Percentiles rank a stretch among this genome's conserved stretches.
Conservation (phyloP, 768 basidiomycete species). For the Collybia mongolica region DNA sequence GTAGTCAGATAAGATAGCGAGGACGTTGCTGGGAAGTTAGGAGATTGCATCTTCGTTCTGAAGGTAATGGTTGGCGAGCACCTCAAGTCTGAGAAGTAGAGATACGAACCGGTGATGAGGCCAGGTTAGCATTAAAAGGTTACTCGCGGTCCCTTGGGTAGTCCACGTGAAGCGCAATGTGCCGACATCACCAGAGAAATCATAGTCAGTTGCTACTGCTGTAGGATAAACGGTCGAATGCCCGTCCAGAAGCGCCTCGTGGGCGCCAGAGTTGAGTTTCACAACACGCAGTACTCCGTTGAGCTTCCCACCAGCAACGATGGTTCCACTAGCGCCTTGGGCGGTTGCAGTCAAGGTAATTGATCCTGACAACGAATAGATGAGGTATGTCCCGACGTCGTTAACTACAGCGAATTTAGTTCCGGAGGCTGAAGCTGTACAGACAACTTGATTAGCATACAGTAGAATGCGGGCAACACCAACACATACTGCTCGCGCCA, state of each 20-base stretch:
- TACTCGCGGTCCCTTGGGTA: conserved; percentile 23
- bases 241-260: conserved; percentile 25
- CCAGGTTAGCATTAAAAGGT: conserved; percentile 32
- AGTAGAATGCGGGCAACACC: background rate
- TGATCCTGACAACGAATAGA: conserved; percentile 29
- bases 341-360: conserved; percentile 23
- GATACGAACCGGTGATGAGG: conserved; percentile 29
- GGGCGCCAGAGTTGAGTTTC: conserved; percentile 22
- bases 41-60: conserved; percentile 19
- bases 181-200: conserved; percentile 24
- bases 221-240: conserved; percentile 30
- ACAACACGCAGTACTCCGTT: conserved; percentile 29
- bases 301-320: conserved; percentile 18
- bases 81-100: background rate
- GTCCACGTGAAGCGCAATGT: conserved; percentile 30
- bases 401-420: conserved; percentile 28
- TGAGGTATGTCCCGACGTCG: conserved; percentile 26
- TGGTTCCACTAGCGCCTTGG: conserved; percentile 14
- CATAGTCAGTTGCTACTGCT: conserved; percentile 24
- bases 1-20: conserved; percentile 29
- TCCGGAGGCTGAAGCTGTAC: conserved; percentile 20
- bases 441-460: background rate
- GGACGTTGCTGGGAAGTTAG: conserved; percentile 21
- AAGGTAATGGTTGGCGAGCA: background rate
- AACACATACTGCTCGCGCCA: conserved; percentile 17